These are phyloP conservation scores for Cylindrodendrum hubeiense DNA, from an alignment of 2,329 filamentous ascomycete species.

Conservation along the genomic window DNA sequence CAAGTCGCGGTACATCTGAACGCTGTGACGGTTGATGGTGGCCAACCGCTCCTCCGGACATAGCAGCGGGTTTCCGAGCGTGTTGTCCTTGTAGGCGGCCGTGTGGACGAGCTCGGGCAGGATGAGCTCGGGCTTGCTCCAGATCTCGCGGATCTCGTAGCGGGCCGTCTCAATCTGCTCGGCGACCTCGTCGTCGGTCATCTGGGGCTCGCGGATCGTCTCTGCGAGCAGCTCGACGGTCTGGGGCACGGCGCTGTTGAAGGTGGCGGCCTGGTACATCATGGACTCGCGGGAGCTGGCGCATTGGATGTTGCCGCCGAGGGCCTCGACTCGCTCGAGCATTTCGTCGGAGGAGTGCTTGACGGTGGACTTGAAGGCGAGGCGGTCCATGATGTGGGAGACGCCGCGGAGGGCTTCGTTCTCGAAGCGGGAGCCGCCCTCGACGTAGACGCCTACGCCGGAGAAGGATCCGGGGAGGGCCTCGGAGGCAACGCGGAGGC, in stretches of 20 bases:
- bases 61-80: slow-evolving; percentile 90
- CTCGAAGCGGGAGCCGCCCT: slow-evolving; percentile 95
- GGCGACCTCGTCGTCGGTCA: slow-evolving; percentile 88
- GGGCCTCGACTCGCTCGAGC: slow-evolving; percentile 85
- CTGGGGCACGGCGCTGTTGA: slow-evolving; percentile 90
- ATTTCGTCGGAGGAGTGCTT: slow-evolving; percentile 82
- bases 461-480: slow-evolving; percentile 94
- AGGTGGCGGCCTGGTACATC: slow-evolving; percentile 99
- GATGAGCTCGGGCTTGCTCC: slow-evolving; percentile 96
- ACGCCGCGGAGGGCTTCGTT: slow-evolving; percentile 86
- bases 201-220: slow-evolving; percentile 87
- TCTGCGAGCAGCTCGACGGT: slow-evolving; percentile 90
- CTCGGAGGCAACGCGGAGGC: slow-evolving; percentile 93
- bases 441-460: slow-evolving; percentile 94
- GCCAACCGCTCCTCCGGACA: slow-evolving; percentile 87
- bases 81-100: slow-evolving; percentile 96
- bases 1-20: slow-evolving; percentile 82
- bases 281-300: slow-evolving; percentile 94
- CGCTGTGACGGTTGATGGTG: slow-evolving; percentile 78
- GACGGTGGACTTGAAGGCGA: slow-evolving; percentile 93
- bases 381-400: slow-evolving; percentile 94
- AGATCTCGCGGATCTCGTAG: slow-evolving; percentile 97
- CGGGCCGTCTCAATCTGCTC: slow-evolving; percentile 91
- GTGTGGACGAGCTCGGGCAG: slow-evolving; percentile 95
- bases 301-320: slow-evolving; percentile 97